Base-by-base conservation (phyloP, 257 asterid species). In the Datura wrightii region DNA sequence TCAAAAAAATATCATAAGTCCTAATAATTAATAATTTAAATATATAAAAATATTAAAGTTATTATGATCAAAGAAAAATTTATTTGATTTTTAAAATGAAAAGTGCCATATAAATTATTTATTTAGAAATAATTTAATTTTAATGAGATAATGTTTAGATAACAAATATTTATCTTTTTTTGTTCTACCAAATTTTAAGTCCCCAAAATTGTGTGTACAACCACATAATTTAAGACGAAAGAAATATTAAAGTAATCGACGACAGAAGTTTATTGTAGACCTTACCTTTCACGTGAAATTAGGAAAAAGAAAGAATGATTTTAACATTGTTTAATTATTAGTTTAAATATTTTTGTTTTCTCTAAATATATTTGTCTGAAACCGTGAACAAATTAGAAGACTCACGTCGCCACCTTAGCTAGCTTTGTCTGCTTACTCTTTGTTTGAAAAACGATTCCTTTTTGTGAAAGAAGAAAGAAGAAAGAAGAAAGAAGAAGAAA, bases 371-470 rank as follows among this genome's bases (percentile, higher is more conserved):
- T 44, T 83, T 55, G 84, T 83, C 5, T 66, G 19, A 52, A 83
- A 86, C 76, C 90, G 89, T 90, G 90, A 91, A 89, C 85, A 82
- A 34, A 48, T 24, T 24, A 86, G 83, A 86, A 84, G 87, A 84
- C 89, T 84, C 91, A 80, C 87, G 88, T 89, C 90, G 88, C 89
- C 92, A 90, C 91, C 94, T 85, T 86, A 89, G 53, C 16, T 11
- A 69, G n/a, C 85, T 90, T 89, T 93, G 98, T 91, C 97, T 86
- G 71, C 76, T 85, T 80, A 83, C 89, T 82, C 85, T 84, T 91
- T 90, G 94, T 88, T 88, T 90, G 80, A 69, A 90, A 39, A 79
- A 83, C 87, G 90, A 91, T 90, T 90, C 91, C 91, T 83, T 90
- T 58, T 76, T 24, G 82, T 15, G 31, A 79, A 10, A 79, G 62